These are phyloP conservation scores for Funneliformis mosseae DNA, from an alignment of 192 early-diverging fungal genomes.

Conservation along the genomic window DNA sequence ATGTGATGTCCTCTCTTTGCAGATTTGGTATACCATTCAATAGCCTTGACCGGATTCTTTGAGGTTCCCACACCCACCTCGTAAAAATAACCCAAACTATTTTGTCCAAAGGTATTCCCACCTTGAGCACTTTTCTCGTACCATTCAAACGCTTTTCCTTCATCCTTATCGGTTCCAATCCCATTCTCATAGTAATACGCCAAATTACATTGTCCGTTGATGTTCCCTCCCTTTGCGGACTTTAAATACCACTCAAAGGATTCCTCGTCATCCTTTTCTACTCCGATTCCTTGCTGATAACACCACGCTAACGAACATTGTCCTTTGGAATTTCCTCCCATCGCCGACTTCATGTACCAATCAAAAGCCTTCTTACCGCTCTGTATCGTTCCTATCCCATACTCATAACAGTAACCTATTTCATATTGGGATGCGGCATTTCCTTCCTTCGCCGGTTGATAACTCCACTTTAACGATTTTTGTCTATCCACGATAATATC, in stretches of 20 bases:
- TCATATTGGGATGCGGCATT: constrained; percentile 62
- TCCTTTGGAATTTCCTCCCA: constrained; percentile 56
- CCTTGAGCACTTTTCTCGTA: constrained; percentile 57
- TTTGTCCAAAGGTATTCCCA: constrained; percentile 76
- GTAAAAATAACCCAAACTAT: constrained; percentile 72
- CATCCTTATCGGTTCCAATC: constrained; percentile 68
- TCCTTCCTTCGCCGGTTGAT: constrained; percentile 59
- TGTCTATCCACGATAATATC: background rate
- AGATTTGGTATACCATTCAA: constrained; percentile 45
- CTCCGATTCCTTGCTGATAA: constrained; percentile 21
- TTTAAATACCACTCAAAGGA: constrained; percentile 28
- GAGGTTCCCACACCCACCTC: constrained; percentile 22
- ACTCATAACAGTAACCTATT: constrained; percentile 83
- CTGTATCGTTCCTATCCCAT: constrained; percentile 71
- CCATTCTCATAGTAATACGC: constrained; percentile 84
- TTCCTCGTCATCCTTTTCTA: constrained; percentile 9
- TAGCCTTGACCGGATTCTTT: constrained; percentile 35
- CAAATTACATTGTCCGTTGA: constrained; percentile 57
- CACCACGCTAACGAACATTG: constrained; percentile 38
- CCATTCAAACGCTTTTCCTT: constrained; percentile 63
- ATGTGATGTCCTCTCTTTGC: constrained; percentile 40
- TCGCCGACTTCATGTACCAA: constrained; percentile 60
- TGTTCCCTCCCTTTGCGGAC: background rate
- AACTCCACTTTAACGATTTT: constrained; percentile 39
- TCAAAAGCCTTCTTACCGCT: constrained; percentile 64